A percentile compares a stretch with the other conserved stretches of the same genome.
These are phyloP conservation scores for Blastocystis hominis DNA, from an alignment of 352 stramenopile genomes.

Conservation along the genomic window DNA sequence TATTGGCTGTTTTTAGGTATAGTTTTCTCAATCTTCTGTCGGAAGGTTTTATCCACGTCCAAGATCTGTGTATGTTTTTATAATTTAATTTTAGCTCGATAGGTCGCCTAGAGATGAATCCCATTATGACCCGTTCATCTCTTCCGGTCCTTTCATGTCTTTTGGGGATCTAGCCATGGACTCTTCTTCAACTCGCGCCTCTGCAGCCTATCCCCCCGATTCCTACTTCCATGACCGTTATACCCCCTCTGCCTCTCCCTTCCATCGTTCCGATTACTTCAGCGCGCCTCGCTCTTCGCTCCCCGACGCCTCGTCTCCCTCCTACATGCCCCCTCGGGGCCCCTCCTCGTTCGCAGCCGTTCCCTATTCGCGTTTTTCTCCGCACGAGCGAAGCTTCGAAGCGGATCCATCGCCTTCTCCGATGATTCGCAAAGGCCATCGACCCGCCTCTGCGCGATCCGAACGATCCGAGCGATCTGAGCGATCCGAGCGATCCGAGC, in stretches of 20 bases:
- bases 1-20: not conserved
- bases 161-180: not conserved
- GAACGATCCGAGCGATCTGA: not conserved
- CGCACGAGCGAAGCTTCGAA: not conserved
- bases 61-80: not conserved
- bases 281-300: not conserved
- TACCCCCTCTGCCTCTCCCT: not conserved
- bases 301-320: not conserved
- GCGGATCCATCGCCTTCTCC: not conserved
- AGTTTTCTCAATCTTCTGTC: not conserved
- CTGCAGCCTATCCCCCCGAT: not conserved
- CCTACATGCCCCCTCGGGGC: not conserved
- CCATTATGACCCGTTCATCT: not conserved
- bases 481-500: not conserved
- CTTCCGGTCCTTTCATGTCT: not conserved
- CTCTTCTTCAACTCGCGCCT: no score
- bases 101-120: not conserved
- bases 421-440: not conserved
- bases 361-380: not conserved
- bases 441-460: not conserved
- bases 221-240: not conserved
- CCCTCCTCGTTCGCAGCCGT: not conserved
- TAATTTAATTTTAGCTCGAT: not conserved
- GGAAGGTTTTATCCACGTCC: not conserved
- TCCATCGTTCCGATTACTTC: not conserved